Percentiles rank a stretch among this genome's conserved stretches.
Conservation (phyloP, 352 stramenopile species). For the Globisporangium sylvaticum region DNA sequence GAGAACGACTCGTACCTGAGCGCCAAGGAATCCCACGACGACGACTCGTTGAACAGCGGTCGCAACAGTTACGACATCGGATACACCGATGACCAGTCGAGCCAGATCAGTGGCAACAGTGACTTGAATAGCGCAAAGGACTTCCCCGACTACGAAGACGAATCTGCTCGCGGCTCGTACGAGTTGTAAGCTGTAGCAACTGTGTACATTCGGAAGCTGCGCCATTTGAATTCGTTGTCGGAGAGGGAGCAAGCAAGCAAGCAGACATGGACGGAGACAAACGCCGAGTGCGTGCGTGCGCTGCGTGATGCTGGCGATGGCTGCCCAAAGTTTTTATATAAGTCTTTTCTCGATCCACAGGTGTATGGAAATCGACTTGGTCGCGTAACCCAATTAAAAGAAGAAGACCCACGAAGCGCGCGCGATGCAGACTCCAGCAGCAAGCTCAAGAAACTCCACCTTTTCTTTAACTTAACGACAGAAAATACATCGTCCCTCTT, state of each 20-base stretch:
- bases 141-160: slow-evolving; percentile 70
- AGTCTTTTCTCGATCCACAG: slow-evolving; percentile 10
- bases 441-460: slow-evolving; percentile 5
- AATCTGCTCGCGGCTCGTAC: slow-evolving; percentile 72
- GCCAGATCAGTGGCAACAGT: slow-evolving; percentile 63
- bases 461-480: slow-evolving; percentile 8
- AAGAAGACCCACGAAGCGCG: not conserved
- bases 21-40: slow-evolving; percentile 38
- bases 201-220: not conserved
- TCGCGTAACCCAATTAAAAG: not conserved
- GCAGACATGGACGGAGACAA: slow-evolving; percentile 1
- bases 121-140: slow-evolving; percentile 61
- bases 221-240: slow-evolving; percentile 1
- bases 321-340: slow-evolving; percentile 11
- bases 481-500: slow-evolving; percentile 9
- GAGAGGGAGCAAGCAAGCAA: not conserved
- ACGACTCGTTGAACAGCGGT: slow-evolving; percentile 41
- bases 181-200: slow-evolving; percentile 47
- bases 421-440: slow-evolving; percentile 3
- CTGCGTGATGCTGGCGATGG: not conserved
- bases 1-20: slow-evolving; percentile 70
- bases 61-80: slow-evolving; percentile 63
- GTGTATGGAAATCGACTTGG: slow-evolving; percentile 5
- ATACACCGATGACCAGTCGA: slow-evolving; percentile 52
- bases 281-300: not conserved